Evolutionary conservation across 176 grass and related monocot genomes (phyloP).

Genomic region (Phyllostachys edulis): DNA sequence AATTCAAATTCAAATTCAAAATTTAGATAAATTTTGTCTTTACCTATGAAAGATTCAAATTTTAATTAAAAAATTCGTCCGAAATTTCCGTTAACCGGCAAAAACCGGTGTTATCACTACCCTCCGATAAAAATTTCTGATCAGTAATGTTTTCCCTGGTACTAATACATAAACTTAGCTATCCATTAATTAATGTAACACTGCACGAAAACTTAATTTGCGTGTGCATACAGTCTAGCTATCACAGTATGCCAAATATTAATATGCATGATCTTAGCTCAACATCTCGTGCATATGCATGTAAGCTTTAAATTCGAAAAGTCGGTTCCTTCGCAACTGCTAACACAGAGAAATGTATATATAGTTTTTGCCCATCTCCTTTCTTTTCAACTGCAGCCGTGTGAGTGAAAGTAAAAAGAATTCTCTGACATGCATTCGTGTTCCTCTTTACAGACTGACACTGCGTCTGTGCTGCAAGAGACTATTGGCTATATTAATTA

Average conservation of each 20-base stretch:
- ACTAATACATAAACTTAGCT: not conserved
- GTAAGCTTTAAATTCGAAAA: not conserved
- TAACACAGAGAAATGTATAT: conserved; percentile 7
- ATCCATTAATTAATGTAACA: not conserved
- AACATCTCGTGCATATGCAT: not conserved
- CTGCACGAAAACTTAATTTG: no score
- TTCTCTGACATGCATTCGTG: conserved; percentile 42
- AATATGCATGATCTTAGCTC: not conserved
- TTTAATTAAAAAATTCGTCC: no score
- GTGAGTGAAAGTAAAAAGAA: conserved; percentile 29
- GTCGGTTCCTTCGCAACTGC: not conserved
- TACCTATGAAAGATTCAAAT: no score
- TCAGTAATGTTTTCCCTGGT: no score
- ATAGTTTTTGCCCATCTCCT: conserved; percentile 42
- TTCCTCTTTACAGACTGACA: conserved; percentile 73
- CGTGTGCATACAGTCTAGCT: not conserved
- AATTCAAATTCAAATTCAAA: no score
- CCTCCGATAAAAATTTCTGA: no score
- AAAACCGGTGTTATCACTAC: no score
- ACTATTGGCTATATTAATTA: conserved; percentile 58
- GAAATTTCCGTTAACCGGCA: no score
- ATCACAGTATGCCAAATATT: not conserved
- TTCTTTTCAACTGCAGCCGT: conserved; percentile 23
- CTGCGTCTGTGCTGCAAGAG: conserved; percentile 82
- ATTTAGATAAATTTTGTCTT: no score